Percentiles rank a stretch among this genome's conserved stretches.
Conservation (phyloP, 345 rosid genomes). For the Euphorbia pulcherrima region DNA sequence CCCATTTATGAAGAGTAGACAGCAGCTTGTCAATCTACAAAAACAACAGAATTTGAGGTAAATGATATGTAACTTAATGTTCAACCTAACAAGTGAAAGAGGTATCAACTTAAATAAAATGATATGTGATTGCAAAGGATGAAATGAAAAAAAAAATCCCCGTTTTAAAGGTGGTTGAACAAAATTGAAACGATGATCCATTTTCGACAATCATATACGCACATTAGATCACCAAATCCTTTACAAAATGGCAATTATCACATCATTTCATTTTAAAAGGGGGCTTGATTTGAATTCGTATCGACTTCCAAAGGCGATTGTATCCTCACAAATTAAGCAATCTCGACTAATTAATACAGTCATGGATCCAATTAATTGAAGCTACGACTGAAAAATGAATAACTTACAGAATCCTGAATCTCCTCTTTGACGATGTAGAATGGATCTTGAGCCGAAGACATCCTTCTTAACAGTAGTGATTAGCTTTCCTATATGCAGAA, state of each 20-base stretch:
- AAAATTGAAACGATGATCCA: neutral
- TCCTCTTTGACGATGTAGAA: conserved; percentile 97
- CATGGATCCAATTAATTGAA: neutral
- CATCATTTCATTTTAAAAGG: neutral
- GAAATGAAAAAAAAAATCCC: too few relatives aligned
- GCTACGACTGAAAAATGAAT: neutral
- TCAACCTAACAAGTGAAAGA: neutral
- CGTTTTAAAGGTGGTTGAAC: neutral
- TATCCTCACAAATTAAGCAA: neutral
- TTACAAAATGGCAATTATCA: neutral
- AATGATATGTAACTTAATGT: neutral
- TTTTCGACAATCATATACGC: neutral
- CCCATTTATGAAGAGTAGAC: conserved; percentile 85
- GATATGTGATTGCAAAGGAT: neutral
- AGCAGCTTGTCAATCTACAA: conserved; percentile 85
- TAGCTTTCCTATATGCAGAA: neutral
- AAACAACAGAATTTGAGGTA: conserved; percentile 6
- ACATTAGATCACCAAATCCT: neutral
- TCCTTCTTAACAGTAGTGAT: conserved; percentile 11
- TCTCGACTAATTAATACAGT: neutral
- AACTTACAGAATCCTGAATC: conserved; percentile 92
- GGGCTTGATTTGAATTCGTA: neutral
- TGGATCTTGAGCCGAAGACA: conserved; percentile 99
- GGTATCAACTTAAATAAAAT: neutral
- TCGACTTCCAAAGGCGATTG: neutral